These are phyloP conservation scores for Trypanosoma scelopori DNA, from an alignment of 208 protist species.

Conservation along the genomic window DNA sequence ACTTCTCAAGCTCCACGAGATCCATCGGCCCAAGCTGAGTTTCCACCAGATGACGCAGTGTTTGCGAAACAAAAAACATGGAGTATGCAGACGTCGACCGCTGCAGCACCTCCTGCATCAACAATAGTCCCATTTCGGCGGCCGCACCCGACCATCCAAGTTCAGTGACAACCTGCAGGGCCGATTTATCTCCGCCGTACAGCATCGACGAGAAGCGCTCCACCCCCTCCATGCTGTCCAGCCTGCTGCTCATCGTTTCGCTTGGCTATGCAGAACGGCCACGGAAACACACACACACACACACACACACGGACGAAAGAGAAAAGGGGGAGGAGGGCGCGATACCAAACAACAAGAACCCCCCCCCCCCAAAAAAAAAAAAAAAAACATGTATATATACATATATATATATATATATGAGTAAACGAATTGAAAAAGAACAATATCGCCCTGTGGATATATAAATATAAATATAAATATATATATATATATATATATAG, in stretches of 20 bases:
- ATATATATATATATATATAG: neutral
- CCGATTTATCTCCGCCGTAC: conserved; percentile 33
- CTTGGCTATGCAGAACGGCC: neutral
- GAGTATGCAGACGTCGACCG: conserved; percentile 43
- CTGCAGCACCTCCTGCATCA: conserved; percentile 43
- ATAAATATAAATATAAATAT: neutral
- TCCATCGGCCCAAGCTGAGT: conserved; percentile 23
- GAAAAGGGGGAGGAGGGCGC: conserved; percentile 6
- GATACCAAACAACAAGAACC: conserved; percentile 11
- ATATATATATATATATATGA: neutral
- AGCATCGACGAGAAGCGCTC: conserved; percentile 30
- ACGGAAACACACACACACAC: conserved; percentile 3
- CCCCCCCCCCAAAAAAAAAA: too few species aligned
- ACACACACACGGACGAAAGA: conserved; percentile 12
- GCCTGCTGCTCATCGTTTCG: conserved; percentile 2
- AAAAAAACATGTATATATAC: neutral
- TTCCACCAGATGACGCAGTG: conserved; percentile 40
- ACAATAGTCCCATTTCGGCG: conserved; percentile 22
- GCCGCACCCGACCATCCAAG: conserved; percentile 31
- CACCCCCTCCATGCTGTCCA: conserved; percentile 24
- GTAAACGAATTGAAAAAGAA: too few species aligned
- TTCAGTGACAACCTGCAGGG: conserved; percentile 25
- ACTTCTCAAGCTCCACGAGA: conserved; percentile 19
- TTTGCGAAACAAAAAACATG: conserved; percentile 60
- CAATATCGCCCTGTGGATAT: neutral